These are phyloP conservation scores for Chlamydomonas schloesseri DNA, from an alignment of 139 green algal species.

Conservation along the genomic window DNA sequence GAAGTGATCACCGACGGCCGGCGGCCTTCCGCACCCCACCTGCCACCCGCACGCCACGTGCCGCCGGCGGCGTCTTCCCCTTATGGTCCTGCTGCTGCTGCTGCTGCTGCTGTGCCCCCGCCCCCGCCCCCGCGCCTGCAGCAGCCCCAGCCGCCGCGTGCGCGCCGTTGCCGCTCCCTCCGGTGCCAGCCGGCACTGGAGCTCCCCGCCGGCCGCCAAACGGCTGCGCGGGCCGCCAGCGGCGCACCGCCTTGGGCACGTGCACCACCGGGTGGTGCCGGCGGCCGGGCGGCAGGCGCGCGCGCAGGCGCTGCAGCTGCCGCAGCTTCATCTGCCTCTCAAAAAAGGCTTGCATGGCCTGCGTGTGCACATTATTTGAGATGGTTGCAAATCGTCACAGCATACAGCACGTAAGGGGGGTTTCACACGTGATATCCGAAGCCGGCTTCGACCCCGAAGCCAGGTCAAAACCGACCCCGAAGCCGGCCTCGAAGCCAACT, in stretches of 20 bases:
- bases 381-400: no score
- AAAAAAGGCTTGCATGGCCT: slow-evolving; percentile 3
- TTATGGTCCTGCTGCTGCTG: not conserved
- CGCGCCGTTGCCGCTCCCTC: not conserved
- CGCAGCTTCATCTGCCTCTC: slow-evolving; percentile 6
- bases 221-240: not conserved
- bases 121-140: not conserved
- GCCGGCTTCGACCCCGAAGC: no score
- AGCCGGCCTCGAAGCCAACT: not conserved
- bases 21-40: no score
- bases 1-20: no score
- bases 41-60: no score
- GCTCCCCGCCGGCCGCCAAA: not conserved
- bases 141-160: no score
- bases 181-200: not conserved
- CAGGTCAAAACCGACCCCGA: not conserved
- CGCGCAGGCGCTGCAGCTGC: not conserved
- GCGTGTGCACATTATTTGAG: not conserved
- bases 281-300: slow-evolving; percentile 19
- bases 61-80: no score
- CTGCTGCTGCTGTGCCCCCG: no score
- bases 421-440: not conserved
- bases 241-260: not conserved
- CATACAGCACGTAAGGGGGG: not conserved
- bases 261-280: slow-evolving; percentile 18